A percentile compares a stretch with the other conserved stretches of the same genome.
These are phyloP conservation scores for Claviceps quebecensis DNA, from an alignment of 2,329 filamentous ascomycete species.

Conservation along the genomic window DNA sequence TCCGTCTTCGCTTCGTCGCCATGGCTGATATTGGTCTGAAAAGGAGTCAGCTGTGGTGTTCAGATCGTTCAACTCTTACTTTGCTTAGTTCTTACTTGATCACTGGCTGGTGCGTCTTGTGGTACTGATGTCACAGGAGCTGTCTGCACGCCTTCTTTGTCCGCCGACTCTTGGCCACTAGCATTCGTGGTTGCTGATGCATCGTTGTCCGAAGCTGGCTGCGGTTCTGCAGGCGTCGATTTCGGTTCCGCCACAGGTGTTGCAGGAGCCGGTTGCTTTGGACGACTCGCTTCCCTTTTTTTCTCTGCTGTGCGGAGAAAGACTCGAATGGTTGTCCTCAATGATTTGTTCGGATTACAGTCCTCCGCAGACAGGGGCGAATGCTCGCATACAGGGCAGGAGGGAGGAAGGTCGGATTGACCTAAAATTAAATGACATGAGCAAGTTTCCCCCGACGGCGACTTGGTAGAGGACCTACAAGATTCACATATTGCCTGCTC, in stretches of 20 bases:
- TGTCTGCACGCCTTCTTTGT: neutral
- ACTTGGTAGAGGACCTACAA: constrained; percentile 37
- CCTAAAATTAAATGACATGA: constrained; percentile 32
- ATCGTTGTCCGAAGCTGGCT: neutral
- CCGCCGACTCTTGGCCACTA: neutral
- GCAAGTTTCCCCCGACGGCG: neutral
- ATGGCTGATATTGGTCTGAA: neutral
- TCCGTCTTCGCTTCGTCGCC: neutral
- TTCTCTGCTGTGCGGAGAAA: constrained; percentile 86
- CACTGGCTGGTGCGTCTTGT: neutral
- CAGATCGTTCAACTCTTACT: neutral
- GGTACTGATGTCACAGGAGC: neutral
- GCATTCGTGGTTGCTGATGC: neutral
- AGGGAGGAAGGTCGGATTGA: constrained; percentile 59
- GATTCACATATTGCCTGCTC: constrained; percentile 86
- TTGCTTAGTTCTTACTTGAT: constrained; percentile 1
- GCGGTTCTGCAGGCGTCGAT: constrained; percentile 9
- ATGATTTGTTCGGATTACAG: constrained; percentile 75
- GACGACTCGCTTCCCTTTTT: constrained; percentile 57
- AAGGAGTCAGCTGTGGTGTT: neutral
- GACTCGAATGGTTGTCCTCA: constrained; percentile 84
- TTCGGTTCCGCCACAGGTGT: constrained; percentile 28
- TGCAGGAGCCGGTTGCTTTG: constrained; percentile 31
- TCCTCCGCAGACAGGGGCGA: constrained; percentile 73
- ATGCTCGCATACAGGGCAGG: constrained; percentile 89